These are phyloP conservation scores for Areca catechu DNA, from an alignment of 176 grass and related monocot species.

Conservation along the genomic window DNA sequence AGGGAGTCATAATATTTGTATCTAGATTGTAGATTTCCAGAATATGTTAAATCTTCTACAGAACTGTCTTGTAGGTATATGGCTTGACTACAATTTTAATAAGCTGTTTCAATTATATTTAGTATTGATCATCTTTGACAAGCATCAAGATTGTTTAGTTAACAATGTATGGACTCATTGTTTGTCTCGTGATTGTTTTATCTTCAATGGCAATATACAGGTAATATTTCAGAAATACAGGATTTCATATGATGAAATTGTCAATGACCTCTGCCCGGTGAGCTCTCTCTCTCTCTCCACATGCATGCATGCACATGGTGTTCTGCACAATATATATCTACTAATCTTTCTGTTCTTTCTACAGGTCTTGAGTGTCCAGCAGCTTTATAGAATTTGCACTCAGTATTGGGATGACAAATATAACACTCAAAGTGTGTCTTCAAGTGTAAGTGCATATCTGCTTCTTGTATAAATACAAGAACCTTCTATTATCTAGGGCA, in stretches of 20 bases:
- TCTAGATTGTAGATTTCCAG: too few species aligned
- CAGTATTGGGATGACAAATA: constrained; percentile 99
- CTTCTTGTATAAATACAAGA: too few species aligned
- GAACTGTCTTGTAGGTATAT: too few species aligned
- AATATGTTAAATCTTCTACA: too few species aligned
- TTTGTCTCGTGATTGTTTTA: constrained; percentile 8
- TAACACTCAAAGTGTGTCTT: constrained; percentile 77
- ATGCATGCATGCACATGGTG: neutral
- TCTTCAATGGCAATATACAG: constrained; percentile 29
- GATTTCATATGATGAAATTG: constrained; percentile 83
- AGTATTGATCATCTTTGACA: too few species aligned
- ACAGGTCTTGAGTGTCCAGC: constrained; percentile 76
- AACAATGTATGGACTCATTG: constrained; percentile 17
- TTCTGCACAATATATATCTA: neutral
- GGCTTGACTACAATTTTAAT: too few species aligned
- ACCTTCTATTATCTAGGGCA: too few species aligned
- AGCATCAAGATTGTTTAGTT: too few species aligned
- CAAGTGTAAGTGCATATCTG: constrained; percentile 41
- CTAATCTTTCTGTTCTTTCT: constrained; percentile 24
- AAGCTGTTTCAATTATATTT: too few species aligned
- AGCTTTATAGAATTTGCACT: constrained; percentile 92
- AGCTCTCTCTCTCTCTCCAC: neutral
- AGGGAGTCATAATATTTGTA: too few species aligned
- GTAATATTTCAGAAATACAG: constrained; percentile 94
- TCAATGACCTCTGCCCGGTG: constrained; percentile 79